Evolutionary conservation across 192 early-diverging fungal species (phyloP).

Genomic region (Anaeromyces robustus): DNA sequence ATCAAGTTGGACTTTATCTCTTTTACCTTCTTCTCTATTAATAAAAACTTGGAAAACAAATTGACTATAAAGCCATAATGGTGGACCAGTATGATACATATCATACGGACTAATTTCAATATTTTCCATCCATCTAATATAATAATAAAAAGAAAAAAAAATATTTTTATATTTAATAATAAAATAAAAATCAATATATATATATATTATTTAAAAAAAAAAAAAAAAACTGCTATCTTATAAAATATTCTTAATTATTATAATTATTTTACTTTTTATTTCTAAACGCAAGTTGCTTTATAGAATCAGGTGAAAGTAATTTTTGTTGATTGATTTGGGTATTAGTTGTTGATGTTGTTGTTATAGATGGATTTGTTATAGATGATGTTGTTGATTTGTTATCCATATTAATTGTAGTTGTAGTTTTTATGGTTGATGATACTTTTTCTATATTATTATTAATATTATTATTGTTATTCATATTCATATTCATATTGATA

Average conservation of each 20-base stretch:
- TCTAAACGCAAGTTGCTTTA: not conserved
- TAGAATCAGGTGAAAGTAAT: not conserved
- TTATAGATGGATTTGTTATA: no score
- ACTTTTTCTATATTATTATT: not conserved
- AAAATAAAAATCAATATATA: no score
- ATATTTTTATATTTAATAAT: not conserved
- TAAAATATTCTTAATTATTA: no score
- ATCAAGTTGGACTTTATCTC: no score
- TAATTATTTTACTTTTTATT: not conserved
- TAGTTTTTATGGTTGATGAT: not conserved
- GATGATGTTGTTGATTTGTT: no score
- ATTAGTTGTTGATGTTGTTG: no score
- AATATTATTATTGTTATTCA: no score
- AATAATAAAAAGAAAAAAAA: no score
- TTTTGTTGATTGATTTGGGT: not conserved
- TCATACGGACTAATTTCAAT: not conserved
- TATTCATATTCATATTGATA: no score
- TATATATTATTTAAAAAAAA: no score
- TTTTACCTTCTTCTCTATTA: not conserved
- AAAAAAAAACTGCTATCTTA: no score
- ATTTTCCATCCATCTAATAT: not conserved
- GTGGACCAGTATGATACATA: not conserved
- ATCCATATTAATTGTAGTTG: no score
- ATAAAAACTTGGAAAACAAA: not conserved
- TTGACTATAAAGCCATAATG: not conserved